Percentiles rank a stretch among this genome's conserved stretches.
These are phyloP conservation scores for Glycine tomentella DNA, from an alignment of 306 rosid genomes.

Conservation along the genomic window DNA sequence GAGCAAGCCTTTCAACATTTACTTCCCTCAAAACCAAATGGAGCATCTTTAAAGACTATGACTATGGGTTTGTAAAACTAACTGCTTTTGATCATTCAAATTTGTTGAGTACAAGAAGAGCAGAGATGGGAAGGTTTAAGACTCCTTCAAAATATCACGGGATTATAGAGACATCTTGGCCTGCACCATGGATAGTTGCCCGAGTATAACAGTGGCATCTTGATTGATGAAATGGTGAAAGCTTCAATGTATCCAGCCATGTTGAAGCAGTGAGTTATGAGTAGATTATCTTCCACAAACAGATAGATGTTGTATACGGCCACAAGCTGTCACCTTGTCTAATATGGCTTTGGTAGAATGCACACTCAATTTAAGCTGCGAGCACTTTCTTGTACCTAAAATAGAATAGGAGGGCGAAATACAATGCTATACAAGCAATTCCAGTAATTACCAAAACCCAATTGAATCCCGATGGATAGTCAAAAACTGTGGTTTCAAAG, in stretches of 20 bases:
- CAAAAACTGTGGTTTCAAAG: constrained; percentile 61
- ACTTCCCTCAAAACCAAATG: constrained; percentile 70
- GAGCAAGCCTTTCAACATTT: constrained; percentile 73
- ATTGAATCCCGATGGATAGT: constrained; percentile 60
- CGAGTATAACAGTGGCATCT: constrained; percentile 66
- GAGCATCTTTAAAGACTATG: constrained; percentile 78
- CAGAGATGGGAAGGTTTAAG: constrained; percentile 80
- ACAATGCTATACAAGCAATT: constrained; percentile 60
- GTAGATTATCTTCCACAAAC: constrained; percentile 22
- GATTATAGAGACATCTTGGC: constrained; percentile 87
- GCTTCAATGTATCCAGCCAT: constrained; percentile 32
- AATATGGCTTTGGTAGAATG: constrained; percentile 36
- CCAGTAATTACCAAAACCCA: constrained; percentile 73
- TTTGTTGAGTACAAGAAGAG: constrained; percentile 91
- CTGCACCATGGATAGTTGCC: constrained; percentile 77
- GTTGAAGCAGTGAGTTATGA: constrained; percentile 21
- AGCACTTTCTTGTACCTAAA: constrained; percentile 77
- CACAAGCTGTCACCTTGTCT: constrained; percentile 26
- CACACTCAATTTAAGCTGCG: constrained; percentile 57
- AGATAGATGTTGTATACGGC: constrained; percentile 23
- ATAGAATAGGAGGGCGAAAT: constrained; percentile 65
- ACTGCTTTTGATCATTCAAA: constrained; percentile 80
- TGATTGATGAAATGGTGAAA: constrained; percentile 48
- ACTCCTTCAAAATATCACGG: constrained; percentile 71
- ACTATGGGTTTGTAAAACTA: constrained; percentile 78